Evolutionary conservation across 805 yeast genomes (phyloP).

Genomic region (Wickerhamomyces queroliae): DNA sequence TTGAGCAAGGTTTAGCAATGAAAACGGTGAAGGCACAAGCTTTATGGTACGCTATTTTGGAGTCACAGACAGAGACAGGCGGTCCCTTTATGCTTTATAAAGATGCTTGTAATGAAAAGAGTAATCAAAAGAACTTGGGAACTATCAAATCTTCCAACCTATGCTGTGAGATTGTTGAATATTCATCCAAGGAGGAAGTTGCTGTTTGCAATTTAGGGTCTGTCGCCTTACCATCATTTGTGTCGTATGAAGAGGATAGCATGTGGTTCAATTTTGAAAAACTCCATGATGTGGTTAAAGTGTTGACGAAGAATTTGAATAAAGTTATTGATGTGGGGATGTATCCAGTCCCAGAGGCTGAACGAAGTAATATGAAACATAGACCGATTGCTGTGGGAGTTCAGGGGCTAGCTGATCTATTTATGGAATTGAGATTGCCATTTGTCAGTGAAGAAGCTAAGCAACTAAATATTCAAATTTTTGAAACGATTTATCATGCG

Average conservation of each 20-base stretch:
- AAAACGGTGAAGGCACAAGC: constrained; percentile 81
- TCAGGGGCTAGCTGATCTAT: constrained; percentile 90
- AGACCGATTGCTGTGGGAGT: constrained; percentile 95
- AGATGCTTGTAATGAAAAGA: constrained; percentile 83
- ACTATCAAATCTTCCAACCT: constrained; percentile 88
- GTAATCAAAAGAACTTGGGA: constrained; percentile 91
- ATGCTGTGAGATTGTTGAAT: constrained; percentile 93
- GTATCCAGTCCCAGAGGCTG: constrained; percentile 78
- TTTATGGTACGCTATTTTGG: constrained; percentile 84
- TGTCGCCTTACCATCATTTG: constrained; percentile 78
- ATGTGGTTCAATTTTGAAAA: constrained; percentile 63
- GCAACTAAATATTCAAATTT: constrained; percentile 69
- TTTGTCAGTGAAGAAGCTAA: constrained; percentile 79
- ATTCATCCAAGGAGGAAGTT: constrained; percentile 83
- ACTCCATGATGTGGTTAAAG: constrained; percentile 72
- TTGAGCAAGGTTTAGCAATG: constrained; percentile 58
- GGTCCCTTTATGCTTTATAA: constrained; percentile 93
- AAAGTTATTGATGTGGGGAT: constrained; percentile 73
- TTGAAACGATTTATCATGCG: constrained; percentile 93
- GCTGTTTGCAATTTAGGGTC: constrained; percentile 97
- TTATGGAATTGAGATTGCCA: constrained; percentile 71
- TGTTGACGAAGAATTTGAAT: constrained; percentile 71
- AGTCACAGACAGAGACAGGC: constrained; percentile 95
- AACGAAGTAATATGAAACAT: constrained; percentile 65
- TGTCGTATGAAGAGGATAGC: constrained; percentile 42